These are phyloP conservation scores for Populus alba DNA, from an alignment of 345 rosid genomes.

Conservation along the genomic window DNA sequence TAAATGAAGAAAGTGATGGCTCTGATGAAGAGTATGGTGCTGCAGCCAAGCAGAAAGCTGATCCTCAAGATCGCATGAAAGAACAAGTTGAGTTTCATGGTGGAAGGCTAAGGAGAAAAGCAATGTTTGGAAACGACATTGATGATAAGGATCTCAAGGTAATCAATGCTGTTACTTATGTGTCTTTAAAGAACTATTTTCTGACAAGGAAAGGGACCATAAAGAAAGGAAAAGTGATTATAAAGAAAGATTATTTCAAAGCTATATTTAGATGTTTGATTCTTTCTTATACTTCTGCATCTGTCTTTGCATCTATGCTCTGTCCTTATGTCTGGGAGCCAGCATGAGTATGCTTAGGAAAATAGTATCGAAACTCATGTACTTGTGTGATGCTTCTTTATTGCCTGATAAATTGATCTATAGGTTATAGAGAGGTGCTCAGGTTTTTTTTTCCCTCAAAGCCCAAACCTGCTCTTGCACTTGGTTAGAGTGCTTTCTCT, in stretches of 20 bases:
- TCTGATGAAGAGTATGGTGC: slow-evolving; percentile 37
- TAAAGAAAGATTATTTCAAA: no score
- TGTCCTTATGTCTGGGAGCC: neutral
- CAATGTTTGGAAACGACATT: slow-evolving; percentile 47
- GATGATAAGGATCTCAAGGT: slow-evolving; percentile 43
- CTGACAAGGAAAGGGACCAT: neutral
- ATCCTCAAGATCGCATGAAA: slow-evolving; percentile 23
- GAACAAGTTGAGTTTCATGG: slow-evolving; percentile 56
- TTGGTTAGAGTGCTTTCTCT: neutral
- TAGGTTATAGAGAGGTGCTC: neutral
- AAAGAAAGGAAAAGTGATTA: neutral
- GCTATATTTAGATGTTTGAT: neutral
- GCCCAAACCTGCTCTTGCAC: neutral
- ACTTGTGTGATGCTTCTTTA: neutral
- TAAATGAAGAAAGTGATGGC: slow-evolving; percentile 14
- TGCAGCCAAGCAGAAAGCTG: slow-evolving; percentile 18
- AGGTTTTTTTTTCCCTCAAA: neutral
- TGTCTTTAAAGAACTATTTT: neutral
- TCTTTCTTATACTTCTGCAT: no score
- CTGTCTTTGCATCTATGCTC: neutral
- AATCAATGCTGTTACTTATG: slow-evolving; percentile 4
- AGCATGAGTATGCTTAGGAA: neutral
- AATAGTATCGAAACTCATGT: neutral
- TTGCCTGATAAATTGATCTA: neutral
- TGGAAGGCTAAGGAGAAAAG: slow-evolving; percentile 86